A percentile compares a stretch with the other conserved stretches of the same genome.
phyloP scores from a whole-genome alignment of 2,329 filamentous ascomycete species.

The Colletotrichum lentis region DNA sequence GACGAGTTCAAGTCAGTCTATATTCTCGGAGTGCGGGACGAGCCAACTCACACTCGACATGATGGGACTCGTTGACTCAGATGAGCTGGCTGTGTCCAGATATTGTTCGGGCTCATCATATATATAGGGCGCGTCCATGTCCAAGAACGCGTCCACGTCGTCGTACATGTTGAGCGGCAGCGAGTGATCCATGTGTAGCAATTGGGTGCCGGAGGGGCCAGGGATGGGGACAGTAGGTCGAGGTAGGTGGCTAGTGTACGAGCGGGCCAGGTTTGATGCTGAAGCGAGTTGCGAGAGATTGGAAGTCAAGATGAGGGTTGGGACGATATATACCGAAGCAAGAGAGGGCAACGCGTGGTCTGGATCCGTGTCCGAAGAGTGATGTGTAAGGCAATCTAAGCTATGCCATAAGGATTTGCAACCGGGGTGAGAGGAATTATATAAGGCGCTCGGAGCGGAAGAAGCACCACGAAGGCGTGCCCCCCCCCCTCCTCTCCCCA shows the following conservation, averaged over 20 bases:
- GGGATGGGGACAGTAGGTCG: background rate
- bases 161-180: constrained; percentile 38
- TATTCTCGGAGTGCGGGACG: background rate
- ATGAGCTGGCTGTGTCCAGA: constrained; percentile 38
- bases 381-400: constrained; percentile 35
- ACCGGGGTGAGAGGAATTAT: constrained; percentile 30
- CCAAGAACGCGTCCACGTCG: constrained; percentile 38
- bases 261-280: constrained; percentile 7
- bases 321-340: constrained; percentile 18
- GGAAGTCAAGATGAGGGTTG: constrained; percentile 4
- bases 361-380: constrained; percentile 24
- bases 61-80: constrained; percentile 38
- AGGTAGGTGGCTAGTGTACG: background rate
- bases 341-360: background rate
- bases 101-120: constrained; percentile 38
- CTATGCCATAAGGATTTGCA: constrained; percentile 32
- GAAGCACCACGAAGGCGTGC: constrained; percentile 9
- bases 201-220: constrained; percentile 1
- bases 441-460: constrained; percentile 32
- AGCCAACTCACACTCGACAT: constrained; percentile 35
- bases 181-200: constrained; percentile 28
- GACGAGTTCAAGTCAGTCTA: constrained; percentile 3
- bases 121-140: constrained; percentile 38
- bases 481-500: constrained; percentile 1
- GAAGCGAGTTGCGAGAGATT: background rate